phyloP scores from a whole-genome alignment of 2,329 filamentous ascomycete genomes.

The Talaromyces sp. region DNA sequence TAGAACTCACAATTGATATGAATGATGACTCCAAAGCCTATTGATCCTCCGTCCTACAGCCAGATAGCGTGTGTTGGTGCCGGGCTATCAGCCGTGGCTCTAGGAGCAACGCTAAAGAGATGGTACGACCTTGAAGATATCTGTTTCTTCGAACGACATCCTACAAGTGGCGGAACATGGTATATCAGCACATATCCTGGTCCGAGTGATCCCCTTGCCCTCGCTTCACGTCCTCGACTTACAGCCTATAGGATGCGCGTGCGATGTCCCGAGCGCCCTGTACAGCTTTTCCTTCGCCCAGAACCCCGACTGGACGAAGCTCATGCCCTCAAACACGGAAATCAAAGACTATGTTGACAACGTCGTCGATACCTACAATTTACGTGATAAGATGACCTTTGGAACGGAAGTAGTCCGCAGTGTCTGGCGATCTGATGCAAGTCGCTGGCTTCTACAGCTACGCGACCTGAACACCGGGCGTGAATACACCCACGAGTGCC shows the following conservation, averaged over 20 bases:
- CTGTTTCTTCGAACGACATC: conserved; percentile 60
- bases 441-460: neutral
- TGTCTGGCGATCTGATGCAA: neutral
- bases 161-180: conserved; percentile 64
- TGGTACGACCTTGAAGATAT: conserved; percentile 62
- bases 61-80: conserved; percentile 53
- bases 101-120: conserved; percentile 60
- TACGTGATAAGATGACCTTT: neutral
- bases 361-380: conserved; percentile 42
- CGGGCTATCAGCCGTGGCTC: conserved; percentile 62
- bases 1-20: too few relatives aligned
- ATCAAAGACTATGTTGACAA: conserved; percentile 55
- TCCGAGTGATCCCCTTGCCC: neutral
- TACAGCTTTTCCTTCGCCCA: conserved; percentile 60
- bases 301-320: conserved; percentile 54
- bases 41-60: too few relatives aligned
- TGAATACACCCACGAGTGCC: conserved; percentile 44
- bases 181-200: conserved; percentile 62
- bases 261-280: conserved; percentile 56
- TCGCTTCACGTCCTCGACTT: neutral
- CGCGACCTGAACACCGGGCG: conserved; percentile 24
- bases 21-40: too few relatives aligned
- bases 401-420: neutral
- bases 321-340: conserved; percentile 53
- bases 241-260: conserved; percentile 46